Conservation (phyloP, 2,329 filamentous ascomycete species). For the Exophiala xenobiotica region DNA sequence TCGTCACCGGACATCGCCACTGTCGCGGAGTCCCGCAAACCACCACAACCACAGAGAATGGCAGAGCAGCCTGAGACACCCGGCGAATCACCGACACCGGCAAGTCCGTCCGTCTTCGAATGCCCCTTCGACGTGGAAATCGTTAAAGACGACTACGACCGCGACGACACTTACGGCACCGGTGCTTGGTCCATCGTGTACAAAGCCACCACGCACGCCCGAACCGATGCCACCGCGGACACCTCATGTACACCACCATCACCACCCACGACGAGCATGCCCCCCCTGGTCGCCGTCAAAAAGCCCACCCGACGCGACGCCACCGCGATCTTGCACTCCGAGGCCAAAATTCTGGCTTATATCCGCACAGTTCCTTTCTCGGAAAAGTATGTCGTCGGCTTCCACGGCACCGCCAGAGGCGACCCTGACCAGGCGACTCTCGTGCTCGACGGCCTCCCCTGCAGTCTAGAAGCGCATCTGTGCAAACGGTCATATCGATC, state of each 20-base stretch:
- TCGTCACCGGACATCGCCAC: slow-evolving; percentile 16
- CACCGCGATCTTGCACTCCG: slow-evolving; percentile 40
- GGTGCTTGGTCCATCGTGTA: slow-evolving; percentile 51
- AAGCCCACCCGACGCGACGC: slow-evolving; percentile 44
- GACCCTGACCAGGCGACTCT: slow-evolving; percentile 42
- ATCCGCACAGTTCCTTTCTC: slow-evolving; percentile 36
- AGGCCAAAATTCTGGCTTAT: slow-evolving; percentile 44
- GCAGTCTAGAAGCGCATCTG: slow-evolving; percentile 45
- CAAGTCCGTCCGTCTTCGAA: slow-evolving; percentile 14
- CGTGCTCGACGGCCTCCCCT: slow-evolving; percentile 46
- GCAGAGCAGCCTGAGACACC: no score
- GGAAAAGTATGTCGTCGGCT: slow-evolving; percentile 44
- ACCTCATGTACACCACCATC: slow-evolving; percentile 36
- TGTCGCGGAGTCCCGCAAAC: background rate
- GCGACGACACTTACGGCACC: slow-evolving; percentile 42
- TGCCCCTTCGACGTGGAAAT: slow-evolving; percentile 29
- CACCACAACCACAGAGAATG: background rate
- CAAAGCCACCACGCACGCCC: slow-evolving; percentile 34
- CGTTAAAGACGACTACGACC: slow-evolving; percentile 28
- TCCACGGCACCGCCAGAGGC: slow-evolving; percentile 42
- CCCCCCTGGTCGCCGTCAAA: slow-evolving; percentile 45
- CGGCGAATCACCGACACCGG: no score
- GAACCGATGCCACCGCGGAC: no score
- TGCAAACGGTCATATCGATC: slow-evolving; percentile 34
- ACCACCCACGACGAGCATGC: slow-evolving; percentile 20